Conservation (phyloP, 805 yeast species). For the Saccharomycopsis sp. region DNA sequence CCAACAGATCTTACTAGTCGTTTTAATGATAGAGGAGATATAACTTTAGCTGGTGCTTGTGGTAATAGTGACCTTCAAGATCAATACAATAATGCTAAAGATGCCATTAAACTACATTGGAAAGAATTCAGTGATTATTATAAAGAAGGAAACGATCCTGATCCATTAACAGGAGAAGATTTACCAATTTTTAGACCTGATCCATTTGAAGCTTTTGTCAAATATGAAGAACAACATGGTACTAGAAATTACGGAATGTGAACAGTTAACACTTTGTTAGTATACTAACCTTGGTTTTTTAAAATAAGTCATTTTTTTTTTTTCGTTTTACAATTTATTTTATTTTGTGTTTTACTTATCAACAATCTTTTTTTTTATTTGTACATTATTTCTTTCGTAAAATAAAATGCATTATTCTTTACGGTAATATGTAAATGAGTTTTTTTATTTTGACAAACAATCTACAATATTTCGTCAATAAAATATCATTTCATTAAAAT, state of each 20-base stretch:
- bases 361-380: too few relatives aligned
- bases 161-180: conserved; percentile 20
- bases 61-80: conserved; percentile 27
- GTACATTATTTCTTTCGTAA: too few relatives aligned
- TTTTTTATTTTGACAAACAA: too few relatives aligned
- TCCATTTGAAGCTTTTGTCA: conserved; percentile 12
- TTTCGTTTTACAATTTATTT: too few relatives aligned
- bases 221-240: conserved; percentile 7
- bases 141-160: conserved; percentile 20
- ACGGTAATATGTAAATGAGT: too few relatives aligned
- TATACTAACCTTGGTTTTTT: neutral
- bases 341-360: too few relatives aligned
- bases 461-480: too few relatives aligned
- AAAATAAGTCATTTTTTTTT: neutral
- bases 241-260: conserved; percentile 10
- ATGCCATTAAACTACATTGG: conserved; percentile 23
- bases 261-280: neutral
- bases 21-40: conserved; percentile 10
- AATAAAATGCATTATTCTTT: too few relatives aligned
- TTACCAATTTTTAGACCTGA: conserved; percentile 29
- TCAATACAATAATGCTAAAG: conserved; percentile 27
- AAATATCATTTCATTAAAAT: too few relatives aligned
- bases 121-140: conserved; percentile 21
- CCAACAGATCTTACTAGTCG: conserved; percentile 20
- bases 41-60: conserved; percentile 31